Percentiles rank a stretch among this genome's conserved stretches.
phyloP scores from a whole-genome alignment of 2,329 filamentous ascomycete species.

The Calcarisporium arbuscula region DNA sequence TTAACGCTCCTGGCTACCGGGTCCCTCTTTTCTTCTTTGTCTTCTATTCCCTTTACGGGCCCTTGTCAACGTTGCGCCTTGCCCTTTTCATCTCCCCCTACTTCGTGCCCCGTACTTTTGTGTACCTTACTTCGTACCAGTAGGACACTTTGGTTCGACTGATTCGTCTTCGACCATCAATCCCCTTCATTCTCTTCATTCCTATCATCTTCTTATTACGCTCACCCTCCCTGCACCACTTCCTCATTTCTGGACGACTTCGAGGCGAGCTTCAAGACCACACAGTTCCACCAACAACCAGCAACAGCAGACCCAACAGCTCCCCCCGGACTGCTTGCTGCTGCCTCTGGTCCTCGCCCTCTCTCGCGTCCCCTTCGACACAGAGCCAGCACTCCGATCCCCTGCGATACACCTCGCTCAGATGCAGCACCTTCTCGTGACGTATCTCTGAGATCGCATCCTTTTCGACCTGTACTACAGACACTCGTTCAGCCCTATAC shows the following conservation, averaged over 20 bases:
- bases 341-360: too few relatives aligned
- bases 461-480: too few relatives aligned
- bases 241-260: neutral
- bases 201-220: conserved; percentile 4
- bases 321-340: too few relatives aligned
- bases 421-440: too few relatives aligned
- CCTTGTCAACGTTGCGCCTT: conserved; percentile 9
- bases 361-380: conserved; percentile 2
- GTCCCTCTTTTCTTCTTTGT: conserved; percentile 9
- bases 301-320: too few relatives aligned
- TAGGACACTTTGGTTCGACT: conserved; percentile 3
- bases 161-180: conserved; percentile 7
- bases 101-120: too few relatives aligned
- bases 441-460: conserved; percentile 2
- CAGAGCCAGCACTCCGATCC: too few relatives aligned
- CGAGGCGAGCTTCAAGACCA: neutral
- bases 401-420: too few relatives aligned
- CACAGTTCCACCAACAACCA: neutral
- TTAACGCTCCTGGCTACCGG: conserved; percentile 5
- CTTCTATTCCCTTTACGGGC: conserved; percentile 5
- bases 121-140: neutral
- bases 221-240: conserved; percentile 3
- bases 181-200: conserved; percentile 10
- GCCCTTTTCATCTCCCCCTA: conserved; percentile 5
- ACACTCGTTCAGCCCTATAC: too few relatives aligned